Evolutionary conservation across 345 rosid species (phyloP), one percentile per base, ranked within the genome.

Genomic region (Odontarrhena argentea): DNA sequence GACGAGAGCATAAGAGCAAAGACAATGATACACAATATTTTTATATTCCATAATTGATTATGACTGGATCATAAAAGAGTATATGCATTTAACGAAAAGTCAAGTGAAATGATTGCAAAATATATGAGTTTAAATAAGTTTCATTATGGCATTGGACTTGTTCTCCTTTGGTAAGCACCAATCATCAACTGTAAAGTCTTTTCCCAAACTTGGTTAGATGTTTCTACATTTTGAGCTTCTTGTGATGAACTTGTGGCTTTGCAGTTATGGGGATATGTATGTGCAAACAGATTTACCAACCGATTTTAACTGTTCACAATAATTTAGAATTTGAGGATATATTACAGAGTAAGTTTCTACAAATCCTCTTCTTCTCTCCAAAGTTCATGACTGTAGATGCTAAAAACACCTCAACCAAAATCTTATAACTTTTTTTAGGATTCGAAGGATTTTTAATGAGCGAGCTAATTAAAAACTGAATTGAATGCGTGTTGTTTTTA

Each of bases 101-200:
- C 63, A n/a, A 28, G 32, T 28, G 4, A 28, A 2, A 28, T 28
- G 32, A 28, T 28, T 28, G 32, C 32, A 4, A 28, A 28, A 28
- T 28, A 28, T 28, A 2, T 28, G 32, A 28, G 32, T 28, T 2
- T 2, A 28, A 28, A 24, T 60, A 57, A 60, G 46, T 22, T 24
- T 22, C 76, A 25, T 84, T 76, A 26, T 56, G 71, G 71, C 84
- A 79, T 13, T 38, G 70, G 53, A 90, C 79, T 28, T 83, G 86
- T 43, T 85, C 73, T 5, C 96, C 90, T 78, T 78, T 71, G 1
- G 77, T 57, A 50, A 89, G 80, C 74, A 71, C 96, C 94, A 5
- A 86, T 65, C 83, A 86, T 65, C 83, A 84, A 46, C 76, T 89
- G 89, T 65, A 93, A 26, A 10, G 97, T 90, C 79, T 84, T 93